These are phyloP conservation scores for Adansonia rubrostipa DNA, from an alignment of 441 rosid species.

Conservation along the genomic window DNA sequence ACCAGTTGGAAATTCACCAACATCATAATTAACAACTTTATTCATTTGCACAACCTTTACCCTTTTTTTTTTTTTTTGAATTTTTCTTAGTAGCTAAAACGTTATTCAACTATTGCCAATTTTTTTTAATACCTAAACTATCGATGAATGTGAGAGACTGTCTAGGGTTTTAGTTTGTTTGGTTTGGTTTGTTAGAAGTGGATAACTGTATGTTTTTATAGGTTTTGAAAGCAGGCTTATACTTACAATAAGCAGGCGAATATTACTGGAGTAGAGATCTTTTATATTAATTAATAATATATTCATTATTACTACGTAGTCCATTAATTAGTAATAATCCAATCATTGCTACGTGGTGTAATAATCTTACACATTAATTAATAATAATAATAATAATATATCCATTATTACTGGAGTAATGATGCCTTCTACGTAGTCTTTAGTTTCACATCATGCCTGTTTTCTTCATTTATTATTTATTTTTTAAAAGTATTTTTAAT, in stretches of 20 bases:
- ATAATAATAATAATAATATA: too few relatives aligned
- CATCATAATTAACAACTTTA: not conserved
- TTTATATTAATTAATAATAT: too few relatives aligned
- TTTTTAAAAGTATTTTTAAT: too few relatives aligned
- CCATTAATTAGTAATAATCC: too few relatives aligned
- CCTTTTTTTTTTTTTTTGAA: not conserved
- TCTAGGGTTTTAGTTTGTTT: slow-evolving; percentile 17
- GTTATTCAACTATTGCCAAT: not conserved
- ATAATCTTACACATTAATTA: too few relatives aligned
- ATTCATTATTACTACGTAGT: too few relatives aligned
- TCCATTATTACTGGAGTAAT: too few relatives aligned
- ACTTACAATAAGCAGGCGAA: too few relatives aligned
- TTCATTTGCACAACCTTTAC: not conserved
- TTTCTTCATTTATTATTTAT: not conserved
- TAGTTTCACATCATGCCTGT: not conserved
- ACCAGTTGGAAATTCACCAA: slow-evolving; percentile 27
- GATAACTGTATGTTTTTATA: not conserved
- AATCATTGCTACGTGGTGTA: too few relatives aligned
- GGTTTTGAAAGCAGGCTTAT: too few relatives aligned
- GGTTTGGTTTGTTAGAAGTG: slow-evolving; percentile 8
- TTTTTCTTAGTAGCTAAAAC: not conserved
- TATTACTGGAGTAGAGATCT: too few relatives aligned
- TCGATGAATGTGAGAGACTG: not conserved
- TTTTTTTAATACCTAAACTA: not conserved
- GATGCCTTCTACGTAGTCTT: too few relatives aligned